Evolutionary conservation across 2,329 filamentous ascomycete genomes (phyloP).

Genomic region (Neonectria magnoliae): DNA sequence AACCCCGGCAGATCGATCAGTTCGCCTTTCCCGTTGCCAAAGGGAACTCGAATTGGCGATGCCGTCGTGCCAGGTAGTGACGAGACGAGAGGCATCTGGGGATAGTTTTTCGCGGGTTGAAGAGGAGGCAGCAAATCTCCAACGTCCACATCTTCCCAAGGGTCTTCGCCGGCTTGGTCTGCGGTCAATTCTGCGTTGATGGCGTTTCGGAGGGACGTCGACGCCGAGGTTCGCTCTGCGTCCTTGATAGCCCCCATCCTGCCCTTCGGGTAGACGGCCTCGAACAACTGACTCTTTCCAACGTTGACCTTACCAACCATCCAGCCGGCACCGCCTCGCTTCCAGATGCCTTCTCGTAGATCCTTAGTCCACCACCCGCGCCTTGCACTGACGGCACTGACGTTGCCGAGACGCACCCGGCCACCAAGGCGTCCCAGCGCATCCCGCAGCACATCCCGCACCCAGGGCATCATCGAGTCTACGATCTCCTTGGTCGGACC

Average conservation of each 20-base stretch:
- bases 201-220: slow-evolving; percentile 28
- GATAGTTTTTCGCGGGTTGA: slow-evolving; percentile 78
- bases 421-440: slow-evolving; percentile 74
- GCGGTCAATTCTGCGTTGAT: slow-evolving; percentile 38
- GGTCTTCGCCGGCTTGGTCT: slow-evolving; percentile 41
- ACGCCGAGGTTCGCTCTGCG: slow-evolving; percentile 20
- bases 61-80: slow-evolving; percentile 92
- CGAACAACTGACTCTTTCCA: slow-evolving; percentile 92
- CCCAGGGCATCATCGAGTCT: slow-evolving; percentile 85
- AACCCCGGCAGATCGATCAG: slow-evolving; percentile 93
- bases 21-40: slow-evolving; percentile 86
- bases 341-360: slow-evolving; percentile 86
- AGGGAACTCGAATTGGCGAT: slow-evolving; percentile 92
- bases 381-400: slow-evolving; percentile 86
- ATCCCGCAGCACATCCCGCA: slow-evolving; percentile 79
- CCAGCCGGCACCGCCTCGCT: slow-evolving; percentile 88
- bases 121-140: slow-evolving; percentile 77
- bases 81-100: slow-evolving; percentile 86
- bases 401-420: slow-evolving; percentile 85
- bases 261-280: slow-evolving; percentile 85
- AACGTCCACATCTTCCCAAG: slow-evolving; percentile 48
- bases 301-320: slow-evolving; percentile 99
- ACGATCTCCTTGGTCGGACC: slow-evolving; percentile 86
- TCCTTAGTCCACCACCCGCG: slow-evolving; percentile 90
- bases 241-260: slow-evolving; percentile 53